Base-by-base conservation (phyloP, 176 grass and related monocot species). In the Echinochloa phyllopogon region DNA sequence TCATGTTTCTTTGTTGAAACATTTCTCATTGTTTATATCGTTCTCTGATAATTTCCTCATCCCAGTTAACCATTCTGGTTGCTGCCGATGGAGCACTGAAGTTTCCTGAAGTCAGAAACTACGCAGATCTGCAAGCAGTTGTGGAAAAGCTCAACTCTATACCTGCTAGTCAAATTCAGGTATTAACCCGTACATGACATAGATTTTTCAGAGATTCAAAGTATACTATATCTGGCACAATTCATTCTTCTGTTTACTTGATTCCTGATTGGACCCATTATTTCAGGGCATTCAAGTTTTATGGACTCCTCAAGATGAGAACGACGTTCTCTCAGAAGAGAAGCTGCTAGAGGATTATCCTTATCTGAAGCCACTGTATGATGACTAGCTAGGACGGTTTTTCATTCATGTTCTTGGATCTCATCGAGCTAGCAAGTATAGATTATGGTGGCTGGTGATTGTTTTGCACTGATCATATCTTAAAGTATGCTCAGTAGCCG, bases 51-150 rank as follows among this genome's bases (percentile, higher is more conserved):
- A 12, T 49, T 48, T 44, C 20, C 10, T 41, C 57, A 74, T 56
- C 21, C 33, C 82, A 80, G 68, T 21, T 84, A 68, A 84, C 87
- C 68, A 80, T 89, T 33, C 76, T 89, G 18, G 33, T 75, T 60
- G 76, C 76, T 80, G 60, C 76, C 21, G 42, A 84, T 59, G 69
- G 76, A 84, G 72, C 14, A 67, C n/a, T 75, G 17, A 56, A 84
- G 8, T 74, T 75, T 21, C 51, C 61, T 0, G 61, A 44, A 10
- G n/a, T 66, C 61, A 66, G 44, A 65, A 79, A 48, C 77, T 65
- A 79, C 7, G 10, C 3, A 50, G 77, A 65, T 51, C 77, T 79
- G 25, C 17, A 79, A 79, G 77, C 44, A 13, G 43, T n/a, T n/a
- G 60, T 51, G 25, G 77, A 65, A 79, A 79, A 50, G 60, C 77